Evolutionary conservation across 768 basidiomycete species (phyloP), one percentile per base, ranked within the genome.

Genomic region (Leccinellum luteum): DNA sequence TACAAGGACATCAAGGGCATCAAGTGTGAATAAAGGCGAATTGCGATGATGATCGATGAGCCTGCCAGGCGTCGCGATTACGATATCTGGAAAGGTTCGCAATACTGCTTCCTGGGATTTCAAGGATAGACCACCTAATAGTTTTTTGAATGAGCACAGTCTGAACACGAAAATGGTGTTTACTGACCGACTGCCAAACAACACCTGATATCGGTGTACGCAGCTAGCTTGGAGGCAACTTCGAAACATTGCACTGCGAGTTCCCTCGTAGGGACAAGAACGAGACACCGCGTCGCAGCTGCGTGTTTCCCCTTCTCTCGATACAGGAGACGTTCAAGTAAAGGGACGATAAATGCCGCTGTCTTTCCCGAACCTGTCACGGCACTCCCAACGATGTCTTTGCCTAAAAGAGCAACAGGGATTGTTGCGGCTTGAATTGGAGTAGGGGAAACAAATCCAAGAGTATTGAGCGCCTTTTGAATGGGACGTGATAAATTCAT

Each of bases 341-440:
- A 89, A 41, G 97, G 97, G 58, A 98, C 86, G 67, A 90, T 88
- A 75, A 98, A 99, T 2, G 97, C 97, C 10, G 94, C 96, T 1
- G 97, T 99, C 78, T 99, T 99, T 58, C 97, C 97, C 5, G 94
- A 97, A 59, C 97, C 97, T 17, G 97, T 99, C 17, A 96, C 92
- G 19, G 97, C 96, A 57, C 85, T 89, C 31, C 96, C 97, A 53
- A 99, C 94, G 35, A 99, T 83, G 70, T 99, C 97, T 69, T 97
- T 94, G 51, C 97, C 97, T 23, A 95, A 72, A 19, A 99, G 82
- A 23, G 94, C 96, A 44, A 94, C 86, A 17, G 97, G 97, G 54
- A 99, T 92, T 13, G 95, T 89, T 44, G 91, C 87, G 2, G 91
- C 86, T 74, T 99, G 97, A 51, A 99, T 98, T 1, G 97, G 97